Evolutionary conservation across 2,329 filamentous ascomycete genomes (phyloP), one percentile per base, ranked within the genome.

Genomic region (Paraphoma chrysanthemicola): DNA sequence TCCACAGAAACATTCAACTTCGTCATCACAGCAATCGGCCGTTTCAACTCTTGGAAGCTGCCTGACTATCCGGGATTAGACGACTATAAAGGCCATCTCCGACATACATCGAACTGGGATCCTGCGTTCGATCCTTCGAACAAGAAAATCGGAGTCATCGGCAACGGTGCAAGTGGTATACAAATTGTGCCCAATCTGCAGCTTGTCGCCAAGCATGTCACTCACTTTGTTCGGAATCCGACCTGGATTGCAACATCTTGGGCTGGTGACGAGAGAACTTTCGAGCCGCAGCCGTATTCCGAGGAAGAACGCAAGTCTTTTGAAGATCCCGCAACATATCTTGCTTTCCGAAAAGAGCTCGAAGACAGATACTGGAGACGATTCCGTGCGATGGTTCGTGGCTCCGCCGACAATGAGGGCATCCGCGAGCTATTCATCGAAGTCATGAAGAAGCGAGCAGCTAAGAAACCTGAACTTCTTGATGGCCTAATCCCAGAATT

Each of bases 91-190:
- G 73, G 73, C 1, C 58, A 68, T 30, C 36, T 74, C 3, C 49
- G 69, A 42, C 73, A 75, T 38, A 70, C 70, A 1, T 70, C 72
- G 1, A 68, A 71, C 14, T 75, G 71, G 73, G 69, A 72, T 36
- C 48, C 47, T 14, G 57, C 71, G 0, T 85, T 77, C 72, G 86
- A 80, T 71, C 80, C 87, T 58, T 78, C 80, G 0, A 80, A 79
- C 58, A 89, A 89, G 68, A 80, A 80, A 9, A 81, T 85, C 45
- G 87, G 83, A 7, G 81, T 90, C 51, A 85, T 90, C 44, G 88
- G 88, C 11, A 89, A 86, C 0, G 88, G 88, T 6, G 84, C 87
- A 0, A 85, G 85, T 0, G 87, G 87, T 0, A 83, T 89, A 1
- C 87, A 90, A 62, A 81, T 88, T 48, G 80, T 83, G 1, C 88